Base-by-base conservation (phyloP, 1,284 basidiomycete species). In the Malassezia brasiliensis region DNA sequence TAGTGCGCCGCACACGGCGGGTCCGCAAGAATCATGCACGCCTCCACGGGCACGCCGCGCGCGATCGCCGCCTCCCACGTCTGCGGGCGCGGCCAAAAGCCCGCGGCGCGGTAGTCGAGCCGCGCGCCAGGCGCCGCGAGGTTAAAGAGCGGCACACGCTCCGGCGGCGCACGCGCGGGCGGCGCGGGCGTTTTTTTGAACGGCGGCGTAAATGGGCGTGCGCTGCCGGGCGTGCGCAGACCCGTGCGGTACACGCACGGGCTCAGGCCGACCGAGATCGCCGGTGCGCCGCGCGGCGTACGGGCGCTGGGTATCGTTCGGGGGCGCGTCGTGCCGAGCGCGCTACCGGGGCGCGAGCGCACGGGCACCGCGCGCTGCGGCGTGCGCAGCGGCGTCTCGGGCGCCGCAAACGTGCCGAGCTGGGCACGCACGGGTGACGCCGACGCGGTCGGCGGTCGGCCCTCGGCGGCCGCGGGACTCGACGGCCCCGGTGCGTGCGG, bases 11-110 rank as follows among this genome's bases (percentile, higher is more conserved):
- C 66, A 7, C 50, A 50, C 3, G 50, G 50, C 0, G 66, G 60
- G 20, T 65, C 50, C 7, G 58, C 39, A 2, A 71, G 58, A 30
- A 73, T 63, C 20, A 62, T 54, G 8, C 64, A 36, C 1, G 66
- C 56, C 36, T 72, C 68, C 28, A 61, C 55, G 4, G 67, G 66
- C 2, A 60, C 66, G 19, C 64, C 69, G 38, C 47, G 52, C 22
- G 59, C 55, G 10, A 60, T 42, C 46, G 62, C 63, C 41, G 63
- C 58, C 37, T 60, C 34, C n/a, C 49, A 30, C n/a, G 60, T 56
- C 36, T 47, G 47, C 14, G 46, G 46, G 19, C 55, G 59, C 3
- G 66, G 66, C 14, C 32, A 5, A 20, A 63, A 37, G 8, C 64
- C 65, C 1, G 59, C 32, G 15, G 61, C 55, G 14, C 19, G 22